These are phyloP conservation scores for Parmales sp. DNA, from an alignment of 108 stramenopile genomes.

Conservation along the genomic window DNA sequence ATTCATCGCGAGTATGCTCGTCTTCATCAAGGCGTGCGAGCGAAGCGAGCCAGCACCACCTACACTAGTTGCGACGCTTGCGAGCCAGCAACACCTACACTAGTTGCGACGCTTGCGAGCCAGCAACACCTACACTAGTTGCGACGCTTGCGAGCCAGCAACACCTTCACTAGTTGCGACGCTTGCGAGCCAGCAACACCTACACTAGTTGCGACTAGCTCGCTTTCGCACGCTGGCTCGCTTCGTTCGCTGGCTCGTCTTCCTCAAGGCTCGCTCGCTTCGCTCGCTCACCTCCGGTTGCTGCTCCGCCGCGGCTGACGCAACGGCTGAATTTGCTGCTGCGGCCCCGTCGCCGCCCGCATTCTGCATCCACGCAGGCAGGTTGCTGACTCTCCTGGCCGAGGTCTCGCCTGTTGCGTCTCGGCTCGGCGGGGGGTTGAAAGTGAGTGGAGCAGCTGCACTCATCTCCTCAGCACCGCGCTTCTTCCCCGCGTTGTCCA, in stretches of 20 bases:
- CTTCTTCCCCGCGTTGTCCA: neutral
- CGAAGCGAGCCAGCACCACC: too few species aligned
- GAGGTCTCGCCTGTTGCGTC: constrained; percentile 19
- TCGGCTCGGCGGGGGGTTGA: neutral
- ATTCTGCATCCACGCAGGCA: constrained; percentile 70
- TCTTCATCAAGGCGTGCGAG: too few species aligned
- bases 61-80: too few species aligned
- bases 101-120: too few species aligned
- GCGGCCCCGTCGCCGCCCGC: constrained; percentile 12
- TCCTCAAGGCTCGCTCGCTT: constrained; percentile 15
- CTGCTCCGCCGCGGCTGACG: neutral
- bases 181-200: too few species aligned
- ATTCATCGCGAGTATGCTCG: too few species aligned
- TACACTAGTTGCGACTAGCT: too few species aligned
- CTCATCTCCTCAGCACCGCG: neutral
- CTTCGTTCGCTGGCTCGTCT: neutral
- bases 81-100: too few species aligned
- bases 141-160: too few species aligned
- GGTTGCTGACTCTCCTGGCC: constrained; percentile 58
- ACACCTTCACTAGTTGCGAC: too few species aligned
- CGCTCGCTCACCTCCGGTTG: constrained; percentile 23
- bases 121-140: too few species aligned
- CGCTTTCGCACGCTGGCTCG: neutral
- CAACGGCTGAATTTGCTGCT: neutral
- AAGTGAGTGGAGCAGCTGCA: neutral